Conservation (phyloP, 1,139 yeast species). For the Casaregolazyma lundiana region DNA sequence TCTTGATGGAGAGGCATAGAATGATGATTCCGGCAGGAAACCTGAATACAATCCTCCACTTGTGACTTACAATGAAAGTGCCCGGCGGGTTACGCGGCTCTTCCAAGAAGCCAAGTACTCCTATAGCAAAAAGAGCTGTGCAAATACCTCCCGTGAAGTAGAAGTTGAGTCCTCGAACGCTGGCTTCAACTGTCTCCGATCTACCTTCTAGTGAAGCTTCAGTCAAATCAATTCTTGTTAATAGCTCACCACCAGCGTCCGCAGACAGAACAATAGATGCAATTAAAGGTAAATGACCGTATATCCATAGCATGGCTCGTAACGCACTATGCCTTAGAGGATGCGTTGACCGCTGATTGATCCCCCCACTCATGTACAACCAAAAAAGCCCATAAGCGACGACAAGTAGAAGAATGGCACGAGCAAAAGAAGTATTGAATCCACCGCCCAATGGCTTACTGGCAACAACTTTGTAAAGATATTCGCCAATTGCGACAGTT, state of each 20-base stretch:
- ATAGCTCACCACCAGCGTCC: slow-evolving; percentile 56
- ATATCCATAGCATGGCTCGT: slow-evolving; percentile 48
- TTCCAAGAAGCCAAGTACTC: slow-evolving; percentile 40
- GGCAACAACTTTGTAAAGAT: slow-evolving; percentile 55
- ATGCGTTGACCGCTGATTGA: slow-evolving; percentile 47
- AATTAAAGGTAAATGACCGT: slow-evolving; percentile 47
- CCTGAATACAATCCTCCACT: slow-evolving; percentile 42
- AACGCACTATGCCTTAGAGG: slow-evolving; percentile 48
- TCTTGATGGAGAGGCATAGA: slow-evolving; percentile 44
- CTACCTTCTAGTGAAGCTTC: slow-evolving; percentile 55
- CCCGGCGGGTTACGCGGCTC: slow-evolving; percentile 37
- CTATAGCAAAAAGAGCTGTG: slow-evolving; percentile 38
- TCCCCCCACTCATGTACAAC: slow-evolving; percentile 54
- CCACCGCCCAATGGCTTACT: slow-evolving; percentile 47
- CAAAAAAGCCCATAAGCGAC: slow-evolving; percentile 51
- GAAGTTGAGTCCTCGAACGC: slow-evolving; percentile 34
- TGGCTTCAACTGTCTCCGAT: slow-evolving; percentile 19
- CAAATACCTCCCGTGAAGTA: slow-evolving; percentile 50
- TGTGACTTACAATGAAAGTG: slow-evolving; percentile 17
- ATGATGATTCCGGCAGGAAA: slow-evolving; percentile 32
- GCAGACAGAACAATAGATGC: slow-evolving; percentile 44
- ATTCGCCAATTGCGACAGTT: slow-evolving; percentile 65
- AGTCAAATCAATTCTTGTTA: slow-evolving; percentile 20
- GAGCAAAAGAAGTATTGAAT: slow-evolving; percentile 41
- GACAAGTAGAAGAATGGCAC: slow-evolving; percentile 49